Conservation (phyloP, 2,329 filamentous ascomycete genomes). For the Colletotrichum sublineola region DNA sequence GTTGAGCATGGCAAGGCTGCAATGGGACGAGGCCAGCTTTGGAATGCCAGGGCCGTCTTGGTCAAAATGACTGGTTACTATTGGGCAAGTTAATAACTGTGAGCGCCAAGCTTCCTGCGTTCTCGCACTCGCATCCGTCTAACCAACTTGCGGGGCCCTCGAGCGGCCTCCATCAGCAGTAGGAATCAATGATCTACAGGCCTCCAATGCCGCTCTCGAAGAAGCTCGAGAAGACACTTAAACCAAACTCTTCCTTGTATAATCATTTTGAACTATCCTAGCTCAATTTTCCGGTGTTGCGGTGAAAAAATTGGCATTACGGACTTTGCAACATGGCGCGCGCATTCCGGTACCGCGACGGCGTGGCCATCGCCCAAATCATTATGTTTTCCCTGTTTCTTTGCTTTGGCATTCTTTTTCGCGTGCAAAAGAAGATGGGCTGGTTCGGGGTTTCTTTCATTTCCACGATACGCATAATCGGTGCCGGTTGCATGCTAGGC, state of each 20-base stretch:
- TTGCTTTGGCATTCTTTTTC: constrained; percentile 21
- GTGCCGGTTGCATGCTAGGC: constrained; percentile 44
- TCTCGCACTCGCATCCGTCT: constrained; percentile 19
- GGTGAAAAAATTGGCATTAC: no score
- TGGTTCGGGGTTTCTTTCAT: constrained; percentile 40
- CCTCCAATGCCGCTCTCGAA: background rate
- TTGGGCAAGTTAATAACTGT: background rate
- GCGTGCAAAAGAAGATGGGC: constrained; percentile 22
- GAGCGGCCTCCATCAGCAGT: background rate
- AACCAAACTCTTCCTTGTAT: fast-evolving
- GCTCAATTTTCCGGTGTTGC: background rate
- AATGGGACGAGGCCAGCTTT: background rate
- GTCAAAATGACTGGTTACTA: background rate
- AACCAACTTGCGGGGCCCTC: background rate
- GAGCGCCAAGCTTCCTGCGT: background rate
- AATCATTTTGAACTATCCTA: fast-evolving
- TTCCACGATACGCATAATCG: constrained; percentile 44
- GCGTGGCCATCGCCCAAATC: constrained; percentile 38
- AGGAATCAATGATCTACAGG: background rate
- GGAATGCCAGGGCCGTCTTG: background rate
- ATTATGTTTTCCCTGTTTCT: constrained; percentile 16
- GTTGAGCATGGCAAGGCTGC: background rate
- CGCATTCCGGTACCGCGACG: constrained; percentile 29
- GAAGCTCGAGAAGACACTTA: background rate
- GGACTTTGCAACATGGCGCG: constrained; percentile 7